Percentiles rank a stretch among this genome's conserved stretches.
Conservation (phyloP, 2,329 filamentous ascomycete genomes). For the Rosellinia necatrix region DNA sequence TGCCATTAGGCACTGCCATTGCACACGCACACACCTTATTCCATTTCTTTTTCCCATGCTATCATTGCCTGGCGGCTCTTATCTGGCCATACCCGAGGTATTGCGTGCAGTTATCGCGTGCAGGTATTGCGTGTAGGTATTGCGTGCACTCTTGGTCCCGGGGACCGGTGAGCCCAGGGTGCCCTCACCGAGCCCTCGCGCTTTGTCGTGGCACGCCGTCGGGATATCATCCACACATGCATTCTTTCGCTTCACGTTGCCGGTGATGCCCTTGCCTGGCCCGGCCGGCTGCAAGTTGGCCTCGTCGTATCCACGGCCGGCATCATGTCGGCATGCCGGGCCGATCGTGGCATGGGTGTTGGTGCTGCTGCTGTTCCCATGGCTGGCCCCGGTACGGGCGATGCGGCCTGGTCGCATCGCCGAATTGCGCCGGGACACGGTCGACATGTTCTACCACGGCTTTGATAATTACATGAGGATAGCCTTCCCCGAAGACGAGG, state of each 20-base stretch:
- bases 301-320: conserved; percentile 28
- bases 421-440: conserved; percentile 62
- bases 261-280: conserved; percentile 49
- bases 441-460: conserved; percentile 94
- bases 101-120: too few relatives aligned
- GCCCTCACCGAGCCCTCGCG: conserved; percentile 17
- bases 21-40: too few relatives aligned
- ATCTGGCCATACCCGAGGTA: too few relatives aligned
- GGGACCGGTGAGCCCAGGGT: conserved; percentile 15
- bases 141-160: conserved; percentile 4
- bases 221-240: conserved; percentile 39
- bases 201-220: conserved; percentile 2
- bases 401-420: conserved; percentile 63
- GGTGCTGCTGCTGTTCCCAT: conserved; percentile 46
- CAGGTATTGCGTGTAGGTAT: too few relatives aligned
- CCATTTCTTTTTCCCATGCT: too few relatives aligned
- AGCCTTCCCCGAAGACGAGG: conserved; percentile 95
- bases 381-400: conserved; percentile 46
- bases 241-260: conserved; percentile 39
- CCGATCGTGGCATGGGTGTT: conserved; percentile 36
- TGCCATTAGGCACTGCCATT: too few relatives aligned
- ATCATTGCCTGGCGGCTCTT: too few relatives aligned
- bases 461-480: conserved; percentile 93
- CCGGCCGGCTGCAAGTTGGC: conserved; percentile 41
- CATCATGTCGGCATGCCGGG: conserved; percentile 25